Evolutionary conservation across 2,329 filamentous ascomycete genomes (phyloP).

Genomic region (Knoxdaviesia capensis): DNA sequence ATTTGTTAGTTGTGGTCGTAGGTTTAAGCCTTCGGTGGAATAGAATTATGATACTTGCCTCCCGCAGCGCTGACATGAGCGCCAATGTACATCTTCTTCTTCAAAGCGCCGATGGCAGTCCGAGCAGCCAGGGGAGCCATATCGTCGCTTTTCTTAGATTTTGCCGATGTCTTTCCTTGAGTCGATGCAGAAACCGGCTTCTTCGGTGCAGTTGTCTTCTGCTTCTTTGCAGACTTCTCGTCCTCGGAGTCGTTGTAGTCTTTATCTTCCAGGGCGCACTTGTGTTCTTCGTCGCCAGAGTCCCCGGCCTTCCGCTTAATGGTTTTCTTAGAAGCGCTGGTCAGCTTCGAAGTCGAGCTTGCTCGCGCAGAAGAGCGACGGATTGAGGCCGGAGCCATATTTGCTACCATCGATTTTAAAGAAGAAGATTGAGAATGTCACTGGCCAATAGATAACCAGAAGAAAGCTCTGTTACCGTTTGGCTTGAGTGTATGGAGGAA

Average conservation of each 20-base stretch:
- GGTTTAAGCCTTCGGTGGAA: not conserved
- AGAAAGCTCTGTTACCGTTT: no score
- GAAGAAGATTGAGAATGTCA: no score
- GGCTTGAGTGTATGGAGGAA: no score
- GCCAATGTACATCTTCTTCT: slow-evolving; percentile 60
- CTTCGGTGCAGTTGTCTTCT: slow-evolving; percentile 11
- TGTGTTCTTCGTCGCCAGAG: slow-evolving; percentile 26
- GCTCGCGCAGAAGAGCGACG: no score
- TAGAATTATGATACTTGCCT: slow-evolving; percentile 29
- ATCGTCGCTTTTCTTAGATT: slow-evolving; percentile 14
- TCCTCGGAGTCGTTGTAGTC: slow-evolving; percentile 8
- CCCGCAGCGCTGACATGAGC: slow-evolving; percentile 84
- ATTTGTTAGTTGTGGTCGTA: not conserved
- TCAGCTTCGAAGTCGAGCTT: no score
- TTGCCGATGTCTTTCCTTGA: slow-evolving; percentile 14
- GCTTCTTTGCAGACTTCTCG: slow-evolving; percentile 20
- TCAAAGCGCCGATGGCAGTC: slow-evolving; percentile 41
- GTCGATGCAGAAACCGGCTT: slow-evolving; percentile 1
- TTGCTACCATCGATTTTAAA: no score
- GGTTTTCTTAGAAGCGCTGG: no score
- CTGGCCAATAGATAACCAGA: no score
- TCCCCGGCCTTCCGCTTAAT: slow-evolving; percentile 16
- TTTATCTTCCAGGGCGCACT: slow-evolving; percentile 11
- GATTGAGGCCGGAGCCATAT: no score
- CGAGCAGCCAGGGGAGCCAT: slow-evolving; percentile 46